Evolutionary conservation across 306 rosid species (phyloP).

Genomic region (Cicer judaicum): DNA sequence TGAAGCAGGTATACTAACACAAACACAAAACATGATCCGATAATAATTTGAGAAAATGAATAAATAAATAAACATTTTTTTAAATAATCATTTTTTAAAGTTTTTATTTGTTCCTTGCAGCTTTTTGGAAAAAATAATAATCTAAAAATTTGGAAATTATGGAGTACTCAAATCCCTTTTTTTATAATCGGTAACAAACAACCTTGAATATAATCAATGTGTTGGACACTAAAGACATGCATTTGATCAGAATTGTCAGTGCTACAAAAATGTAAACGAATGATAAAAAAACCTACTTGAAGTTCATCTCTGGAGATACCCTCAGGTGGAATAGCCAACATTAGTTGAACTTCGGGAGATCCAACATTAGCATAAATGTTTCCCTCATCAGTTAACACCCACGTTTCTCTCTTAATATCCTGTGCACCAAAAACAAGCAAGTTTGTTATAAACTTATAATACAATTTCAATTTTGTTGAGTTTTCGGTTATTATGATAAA

Average conservation of each 20-base stretch:
- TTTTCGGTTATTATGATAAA: background rate
- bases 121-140: too few species aligned
- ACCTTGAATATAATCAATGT: too few species aligned
- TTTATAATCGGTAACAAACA: too few species aligned
- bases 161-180: too few species aligned
- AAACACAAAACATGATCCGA: too few species aligned
- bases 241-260: too few species aligned
- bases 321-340: constrained; percentile 74
- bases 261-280: too few species aligned
- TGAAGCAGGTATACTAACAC: background rate
- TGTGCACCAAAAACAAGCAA: constrained; percentile 35
- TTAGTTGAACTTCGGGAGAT: constrained; percentile 80
- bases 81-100: too few species aligned
- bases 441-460: background rate
- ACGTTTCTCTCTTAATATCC: constrained; percentile 80
- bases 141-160: too few species aligned
- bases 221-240: too few species aligned
- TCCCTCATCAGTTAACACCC: constrained; percentile 84
- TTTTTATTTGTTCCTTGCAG: too few species aligned
- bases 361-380: constrained; percentile 65
- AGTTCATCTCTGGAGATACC: constrained; percentile 82
- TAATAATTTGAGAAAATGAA: background rate
- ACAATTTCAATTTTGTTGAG: background rate
- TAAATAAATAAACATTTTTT: too few species aligned
- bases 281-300: constrained; percentile 51